Base-by-base conservation (phyloP, 2,329 filamentous ascomycete genomes). In the Rutstroemia sydowiana region DNA sequence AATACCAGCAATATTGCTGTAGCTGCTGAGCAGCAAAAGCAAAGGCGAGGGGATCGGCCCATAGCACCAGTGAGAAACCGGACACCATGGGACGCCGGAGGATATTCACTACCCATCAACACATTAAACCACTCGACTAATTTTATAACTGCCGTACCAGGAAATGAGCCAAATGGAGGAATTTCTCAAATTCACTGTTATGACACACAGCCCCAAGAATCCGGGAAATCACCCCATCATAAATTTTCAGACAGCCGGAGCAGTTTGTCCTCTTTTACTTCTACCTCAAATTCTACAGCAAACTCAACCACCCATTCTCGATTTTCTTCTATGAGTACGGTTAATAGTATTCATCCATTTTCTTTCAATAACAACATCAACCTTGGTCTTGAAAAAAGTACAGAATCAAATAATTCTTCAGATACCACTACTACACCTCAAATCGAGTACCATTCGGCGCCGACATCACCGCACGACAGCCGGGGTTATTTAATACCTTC, bases 11-110 rank as follows among this genome's bases (percentile, higher is more conserved):
- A 59, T 16, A 37, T 52, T 51, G 59, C 62, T 59, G 58, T 54
- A 57, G 63, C 62, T 59, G 58, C 54, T 57, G 63, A 59, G 51
- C 63, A 63, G 58, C 60, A 59, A 45, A 53, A 53, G 43, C 37
- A 20, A 45, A 52, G 53, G 43, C 37, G 16, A 30, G 51, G 55
- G 14, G 55, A 51, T 20, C 42, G 50, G 40, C 55, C 53, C 16
- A 57, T 49, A 32, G 52, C 51, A 9, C 57, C 55, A 14, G 53
- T 57, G n/a, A 54, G 61, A 34, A 67, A 57, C 57, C 58, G 65
- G 45, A 68, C 63, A 9, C 65, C 65, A 39, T 68, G 66, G 65
- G 65, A 68, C 54, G 65, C 65, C 18, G 65, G 63, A 48, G 66
- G 66, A 39, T 68, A 68, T 59, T 62, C 66, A 53, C 54, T 68